Evolutionary conservation across 2,329 filamentous ascomycete genomes (phyloP).

Genomic region (Cercospora beticola): DNA sequence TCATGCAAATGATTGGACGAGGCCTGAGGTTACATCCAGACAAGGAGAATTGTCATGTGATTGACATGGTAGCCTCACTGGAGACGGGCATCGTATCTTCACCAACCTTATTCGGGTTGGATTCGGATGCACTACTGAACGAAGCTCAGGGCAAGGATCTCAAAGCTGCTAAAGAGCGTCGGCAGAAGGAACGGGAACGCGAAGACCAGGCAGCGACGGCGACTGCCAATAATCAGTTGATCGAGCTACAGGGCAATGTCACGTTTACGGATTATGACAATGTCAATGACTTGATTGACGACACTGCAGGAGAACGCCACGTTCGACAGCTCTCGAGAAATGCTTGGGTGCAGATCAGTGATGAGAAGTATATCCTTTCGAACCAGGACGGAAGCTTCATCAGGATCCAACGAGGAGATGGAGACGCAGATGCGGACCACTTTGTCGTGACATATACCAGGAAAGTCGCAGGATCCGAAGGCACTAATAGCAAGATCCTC

Average conservation of each 20-base stretch:
- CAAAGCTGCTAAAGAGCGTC: conserved; percentile 51
- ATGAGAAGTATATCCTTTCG: conserved; percentile 68
- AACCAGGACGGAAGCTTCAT: conserved; percentile 61
- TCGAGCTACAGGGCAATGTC: conserved; percentile 50
- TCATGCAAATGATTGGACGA: conserved; percentile 96
- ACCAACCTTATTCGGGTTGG: conserved; percentile 88
- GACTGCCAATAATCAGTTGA: neutral
- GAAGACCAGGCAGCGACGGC: conserved; percentile 36
- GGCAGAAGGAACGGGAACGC: conserved; percentile 45
- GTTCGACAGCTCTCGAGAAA: conserved; percentile 73
- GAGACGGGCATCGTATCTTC: conserved; percentile 83
- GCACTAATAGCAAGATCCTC: conserved; percentile 54
- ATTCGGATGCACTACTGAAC: conserved; percentile 74
- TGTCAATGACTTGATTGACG: conserved; percentile 84
- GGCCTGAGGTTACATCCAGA: conserved; percentile 79
- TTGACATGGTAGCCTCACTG: conserved; percentile 90
- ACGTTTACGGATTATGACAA: conserved; percentile 89
- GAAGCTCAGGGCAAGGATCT: conserved; percentile 65
- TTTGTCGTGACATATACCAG: conserved; percentile 46
- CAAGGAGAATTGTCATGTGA: conserved; percentile 88
- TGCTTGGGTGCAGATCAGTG: conserved; percentile 79
- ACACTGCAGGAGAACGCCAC: conserved; percentile 74
- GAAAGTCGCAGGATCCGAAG: conserved; percentile 37
- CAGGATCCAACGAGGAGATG: conserved; percentile 46
- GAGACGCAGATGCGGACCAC: conserved; percentile 33